A percentile compares a stretch with the other conserved stretches of the same genome.
phyloP scores from a whole-genome alignment of 257 asterid genomes.

The Primulina tabacum region DNA sequence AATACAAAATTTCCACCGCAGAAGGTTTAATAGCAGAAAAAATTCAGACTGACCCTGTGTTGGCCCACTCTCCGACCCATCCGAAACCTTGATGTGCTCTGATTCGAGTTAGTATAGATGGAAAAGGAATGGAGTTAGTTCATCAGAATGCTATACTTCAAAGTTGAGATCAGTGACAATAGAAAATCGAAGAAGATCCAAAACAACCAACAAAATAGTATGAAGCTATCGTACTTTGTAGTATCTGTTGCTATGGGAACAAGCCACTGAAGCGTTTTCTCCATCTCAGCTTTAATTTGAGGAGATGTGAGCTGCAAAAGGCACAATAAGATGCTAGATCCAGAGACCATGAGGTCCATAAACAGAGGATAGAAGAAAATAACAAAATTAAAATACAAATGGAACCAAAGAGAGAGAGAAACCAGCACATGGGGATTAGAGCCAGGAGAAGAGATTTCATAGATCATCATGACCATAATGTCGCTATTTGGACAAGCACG shows the following conservation, averaged over 20 bases:
- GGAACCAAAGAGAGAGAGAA: background rate
- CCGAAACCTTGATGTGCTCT: slow-evolving; percentile 99
- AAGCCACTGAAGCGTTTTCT: slow-evolving; percentile 89
- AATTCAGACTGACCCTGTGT: slow-evolving; percentile 64
- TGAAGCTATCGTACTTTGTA: slow-evolving; percentile 53
- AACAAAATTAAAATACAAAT: background rate
- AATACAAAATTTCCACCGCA: background rate
- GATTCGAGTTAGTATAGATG: slow-evolving; percentile 31
- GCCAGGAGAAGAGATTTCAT: background rate
- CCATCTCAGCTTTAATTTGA: slow-evolving; percentile 94
- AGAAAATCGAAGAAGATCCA: slow-evolving; percentile 9
- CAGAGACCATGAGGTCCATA: slow-evolving; percentile 11
- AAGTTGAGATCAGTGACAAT: background rate
- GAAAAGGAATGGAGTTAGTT: slow-evolving; percentile 27
- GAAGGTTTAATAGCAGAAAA: background rate
- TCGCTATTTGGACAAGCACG: background rate
- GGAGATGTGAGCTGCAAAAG: slow-evolving; percentile 65
- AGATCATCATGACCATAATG: background rate
- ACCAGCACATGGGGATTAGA: background rate
- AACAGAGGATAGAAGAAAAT: slow-evolving; percentile 1
- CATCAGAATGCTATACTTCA: slow-evolving; percentile 16
- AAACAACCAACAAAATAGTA: background rate
- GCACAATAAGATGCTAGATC: slow-evolving; percentile 23
- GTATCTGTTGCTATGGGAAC: slow-evolving; percentile 92
- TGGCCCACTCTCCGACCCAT: slow-evolving; percentile 99